Base-by-base conservation (phyloP, 805 yeast species). In the Debaryomyces prosopidis region DNA sequence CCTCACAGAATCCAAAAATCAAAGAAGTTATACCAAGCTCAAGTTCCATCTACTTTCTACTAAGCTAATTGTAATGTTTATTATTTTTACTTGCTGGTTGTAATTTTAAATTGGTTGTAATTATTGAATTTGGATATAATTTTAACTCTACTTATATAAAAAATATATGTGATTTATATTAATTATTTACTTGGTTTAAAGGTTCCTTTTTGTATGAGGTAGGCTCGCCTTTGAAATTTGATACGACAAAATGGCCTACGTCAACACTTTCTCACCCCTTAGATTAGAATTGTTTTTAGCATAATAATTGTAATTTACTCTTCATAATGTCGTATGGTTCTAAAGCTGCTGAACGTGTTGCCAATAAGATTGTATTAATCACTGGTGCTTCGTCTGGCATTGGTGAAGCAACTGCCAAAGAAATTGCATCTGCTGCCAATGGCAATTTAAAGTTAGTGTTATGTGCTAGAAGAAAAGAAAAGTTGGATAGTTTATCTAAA, bases 351-450 rank as follows among this genome's bases (percentile, higher is more conserved):
- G 84, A 84, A 62, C 80, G 97, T 63, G 74, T 92, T 28, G 82
- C 86, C 17, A 86, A 86, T 40, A 91, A 92, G 62, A 81, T 84
- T 15, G 77, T 89, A 27, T 77, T 92, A 35, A 85, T 92, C 58
- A 89, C 98, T n/a, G 98, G 98, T 50, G 98, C 98, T 6, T 88
- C 96, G 19, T 83, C 96, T 12, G 98, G 98, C 45, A 92, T 92
- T 58, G 99, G 98, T 10, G 82, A 81, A 53, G 94, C 96, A 43
- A 90, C 97, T 9, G 98, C 97, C 12, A 66, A 76, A 39, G 96
- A 91, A 62, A 82, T 89, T 53, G 94, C 96, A 36, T 82, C 73
- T 17, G 88, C 89, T 12, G 75, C 92, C 17, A 72, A 80, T 39
- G 96, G 96, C 27, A 63, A 84, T 10, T 62, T 86, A 54, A 84